These are phyloP conservation scores for Elsinoe perseae DNA, from an alignment of 2,329 filamentous ascomycete species.

Conservation along the genomic window DNA sequence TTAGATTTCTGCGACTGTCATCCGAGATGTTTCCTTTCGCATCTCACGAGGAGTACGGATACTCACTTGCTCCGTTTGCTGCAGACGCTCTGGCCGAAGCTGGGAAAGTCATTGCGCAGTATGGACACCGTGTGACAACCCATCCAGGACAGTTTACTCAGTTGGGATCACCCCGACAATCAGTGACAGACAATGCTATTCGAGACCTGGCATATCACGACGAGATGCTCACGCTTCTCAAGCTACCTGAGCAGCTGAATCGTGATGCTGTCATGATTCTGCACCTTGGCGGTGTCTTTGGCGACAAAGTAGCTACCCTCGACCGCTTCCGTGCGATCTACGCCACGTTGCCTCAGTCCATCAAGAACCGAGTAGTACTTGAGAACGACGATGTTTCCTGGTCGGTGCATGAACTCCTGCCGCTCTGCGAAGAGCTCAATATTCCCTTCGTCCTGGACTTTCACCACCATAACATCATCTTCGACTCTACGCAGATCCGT, in stretches of 20 bases:
- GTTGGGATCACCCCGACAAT: slow-evolving; percentile 69
- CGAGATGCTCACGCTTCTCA: slow-evolving; percentile 71
- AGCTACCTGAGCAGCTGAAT: slow-evolving; percentile 67
- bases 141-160: slow-evolving; percentile 94
- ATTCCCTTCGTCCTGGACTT: slow-evolving; percentile 89
- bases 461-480: slow-evolving; percentile 93
- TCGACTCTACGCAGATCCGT: slow-evolving; percentile 62
- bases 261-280: slow-evolving; percentile 89
- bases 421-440: slow-evolving; percentile 85
- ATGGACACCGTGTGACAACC: slow-evolving; percentile 78
- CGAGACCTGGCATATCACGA: slow-evolving; percentile 83
- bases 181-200: slow-evolving; percentile 68
- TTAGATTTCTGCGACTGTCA: slow-evolving; percentile 84
- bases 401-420: slow-evolving; percentile 85
- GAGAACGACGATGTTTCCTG: slow-evolving; percentile 94
- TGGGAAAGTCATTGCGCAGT: slow-evolving; percentile 65
- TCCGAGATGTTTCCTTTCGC: slow-evolving; percentile 98
- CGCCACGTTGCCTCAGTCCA: slow-evolving; percentile 52
- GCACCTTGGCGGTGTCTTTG: slow-evolving; percentile 86
- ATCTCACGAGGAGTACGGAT: slow-evolving; percentile 78
- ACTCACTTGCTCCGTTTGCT: slow-evolving; percentile 76
- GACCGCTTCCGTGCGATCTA: slow-evolving; percentile 74
- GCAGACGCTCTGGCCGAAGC: slow-evolving; percentile 67
- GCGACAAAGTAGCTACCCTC: slow-evolving; percentile 73
- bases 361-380: slow-evolving; percentile 76